Base-by-base conservation (phyloP, 306 rosid genomes). In the Acmispon strigosus region DNA sequence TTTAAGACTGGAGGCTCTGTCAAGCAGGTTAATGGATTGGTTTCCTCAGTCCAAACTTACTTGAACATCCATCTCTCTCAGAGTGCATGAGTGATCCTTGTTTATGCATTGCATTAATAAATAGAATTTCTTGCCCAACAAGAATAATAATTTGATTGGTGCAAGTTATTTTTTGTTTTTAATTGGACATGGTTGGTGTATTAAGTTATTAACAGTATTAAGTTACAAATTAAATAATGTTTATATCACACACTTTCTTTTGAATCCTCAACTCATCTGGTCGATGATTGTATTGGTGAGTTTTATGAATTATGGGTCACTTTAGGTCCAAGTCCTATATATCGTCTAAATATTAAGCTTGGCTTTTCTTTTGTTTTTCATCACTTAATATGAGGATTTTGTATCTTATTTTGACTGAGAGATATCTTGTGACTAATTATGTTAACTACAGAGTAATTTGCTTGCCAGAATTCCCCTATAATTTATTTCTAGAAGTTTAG, bases 281-380 rank as follows among this genome's bases (percentile, higher is more conserved):
- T n/a, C 34, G 50, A 49, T 68, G 47, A 19, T 41, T 67, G 55
- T 15, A 10, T 47, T 11, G 5, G 15, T 27, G 24, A 48, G 48
- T 48, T 67, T 67, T 18, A 56, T 60, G 64, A 45, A 61, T 67
- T 18, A 56, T 60, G 64, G 32, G 68, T 66, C 59, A 66, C 41
- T 22, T 66, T 18, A 16, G 53, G 43, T 70, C 17, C 32, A 27
- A 4, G 32, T 27, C 4, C 64, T 49, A 59, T 42, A 51, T 24
- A 50, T 51, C 42, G 32, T 51, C 49, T 3, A 68, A 39, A 49
- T 59, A 18, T 59, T 39, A 24, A 13, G 75, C 60, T 5, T 22
- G 69, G 5, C 67, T 51, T 67, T 49, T 58, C 43, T 47, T 57
- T 34, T 75, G 56, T 50, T 34, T 60, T 39, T 72, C 27, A 34